Evolutionary conservation across 805 yeast species (phyloP).

Genomic region (Diddensiella caesifluorescens): DNA sequence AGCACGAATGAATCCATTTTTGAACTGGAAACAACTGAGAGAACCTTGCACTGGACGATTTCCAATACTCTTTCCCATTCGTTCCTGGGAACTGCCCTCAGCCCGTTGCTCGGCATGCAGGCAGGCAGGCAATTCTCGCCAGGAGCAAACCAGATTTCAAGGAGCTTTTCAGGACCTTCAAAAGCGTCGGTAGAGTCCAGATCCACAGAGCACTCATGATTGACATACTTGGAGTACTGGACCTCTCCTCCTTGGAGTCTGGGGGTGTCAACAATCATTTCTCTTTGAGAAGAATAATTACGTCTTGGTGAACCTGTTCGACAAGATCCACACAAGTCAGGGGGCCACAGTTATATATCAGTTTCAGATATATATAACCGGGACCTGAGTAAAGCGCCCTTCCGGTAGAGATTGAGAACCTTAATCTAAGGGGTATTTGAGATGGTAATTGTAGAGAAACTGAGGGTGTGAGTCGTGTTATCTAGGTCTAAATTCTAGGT

Average conservation of each 20-base stretch:
- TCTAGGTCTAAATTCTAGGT: slow-evolving; percentile 19
- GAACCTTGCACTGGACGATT: slow-evolving; percentile 79
- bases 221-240: slow-evolving; percentile 42
- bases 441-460: slow-evolving; percentile 4
- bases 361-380: no score
- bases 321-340: no score
- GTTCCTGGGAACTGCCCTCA: slow-evolving; percentile 56
- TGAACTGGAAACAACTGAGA: slow-evolving; percentile 66
- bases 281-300: no score
- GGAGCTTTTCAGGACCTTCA: slow-evolving; percentile 94
- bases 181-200: slow-evolving; percentile 89
- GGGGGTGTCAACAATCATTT: slow-evolving; percentile 14
- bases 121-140: slow-evolving; percentile 38
- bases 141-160: slow-evolving; percentile 84
- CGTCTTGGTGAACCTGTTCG: neutral
- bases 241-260: slow-evolving; percentile 1
- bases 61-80: slow-evolving; percentile 73
- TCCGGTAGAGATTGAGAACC: no score
- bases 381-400: no score
- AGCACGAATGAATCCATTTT: slow-evolving; percentile 77
- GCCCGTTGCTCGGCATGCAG: slow-evolving; percentile 37
- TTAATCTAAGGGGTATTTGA: no score
- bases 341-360: no score
- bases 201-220: slow-evolving; percentile 70
- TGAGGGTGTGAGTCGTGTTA: slow-evolving; percentile 27